phyloP scores from a whole-genome alignment of 495 filamentous ascomycete genomes.

The Trichocladium uniseriatum region DNA sequence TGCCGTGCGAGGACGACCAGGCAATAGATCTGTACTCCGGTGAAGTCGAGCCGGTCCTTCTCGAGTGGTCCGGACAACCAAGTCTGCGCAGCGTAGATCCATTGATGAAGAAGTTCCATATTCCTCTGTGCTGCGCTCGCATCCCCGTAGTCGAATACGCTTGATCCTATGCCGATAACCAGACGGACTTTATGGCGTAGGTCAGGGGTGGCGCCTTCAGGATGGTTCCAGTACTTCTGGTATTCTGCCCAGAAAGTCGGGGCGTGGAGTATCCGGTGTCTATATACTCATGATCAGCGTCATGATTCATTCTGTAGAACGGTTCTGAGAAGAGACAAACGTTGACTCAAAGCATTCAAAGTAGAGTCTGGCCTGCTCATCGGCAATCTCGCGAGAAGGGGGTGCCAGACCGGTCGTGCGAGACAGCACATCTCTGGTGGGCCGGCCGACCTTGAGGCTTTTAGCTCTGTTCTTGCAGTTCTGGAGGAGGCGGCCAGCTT shows the following conservation, averaged over 20 bases:
- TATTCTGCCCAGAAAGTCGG: conserved; percentile 1
- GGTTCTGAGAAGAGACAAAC: too few species aligned
- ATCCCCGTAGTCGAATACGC: background rate
- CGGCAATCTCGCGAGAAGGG: background rate
- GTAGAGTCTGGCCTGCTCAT: background rate
- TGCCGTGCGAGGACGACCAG: background rate
- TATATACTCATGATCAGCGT: too few species aligned
- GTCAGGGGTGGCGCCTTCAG: background rate
- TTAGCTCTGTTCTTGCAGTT: background rate
- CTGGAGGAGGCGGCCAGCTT: background rate
- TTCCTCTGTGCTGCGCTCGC: background rate
- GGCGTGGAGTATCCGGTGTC: background rate
- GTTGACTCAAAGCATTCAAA: background rate
- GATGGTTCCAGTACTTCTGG: background rate
- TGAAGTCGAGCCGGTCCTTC: conserved; percentile 1
- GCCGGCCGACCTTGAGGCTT: background rate
- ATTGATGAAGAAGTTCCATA: conserved; percentile 1
- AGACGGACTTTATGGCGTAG: background rate
- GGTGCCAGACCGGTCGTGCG: background rate
- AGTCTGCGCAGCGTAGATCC: conserved; percentile 1
- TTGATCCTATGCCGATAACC: background rate
- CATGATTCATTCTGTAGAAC: too few species aligned
- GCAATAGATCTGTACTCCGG: background rate
- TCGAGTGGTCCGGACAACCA: background rate
- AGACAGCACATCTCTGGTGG: background rate